Evolutionary conservation across 2,329 filamentous ascomycete genomes (phyloP).

Genomic region (Neofusicoccum kwambonambiense): DNA sequence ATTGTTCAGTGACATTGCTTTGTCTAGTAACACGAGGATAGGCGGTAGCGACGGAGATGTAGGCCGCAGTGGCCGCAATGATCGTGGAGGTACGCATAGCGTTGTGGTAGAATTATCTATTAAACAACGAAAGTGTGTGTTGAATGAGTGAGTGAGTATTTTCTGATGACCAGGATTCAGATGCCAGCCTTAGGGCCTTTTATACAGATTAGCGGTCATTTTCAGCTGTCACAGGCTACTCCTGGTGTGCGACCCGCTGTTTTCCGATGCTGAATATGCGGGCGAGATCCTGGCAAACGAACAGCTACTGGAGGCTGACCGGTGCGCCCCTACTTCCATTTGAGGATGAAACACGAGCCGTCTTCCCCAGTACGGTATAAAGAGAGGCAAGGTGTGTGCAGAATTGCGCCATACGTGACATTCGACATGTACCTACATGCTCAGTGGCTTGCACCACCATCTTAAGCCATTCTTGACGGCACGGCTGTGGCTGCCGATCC

Average conservation of each 20-base stretch:
- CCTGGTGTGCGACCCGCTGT: background rate
- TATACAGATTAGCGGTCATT: background rate
- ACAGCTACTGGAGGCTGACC: background rate
- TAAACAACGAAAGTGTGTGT: background rate
- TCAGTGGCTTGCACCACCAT: background rate
- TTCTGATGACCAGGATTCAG: background rate
- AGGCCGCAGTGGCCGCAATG: background rate
- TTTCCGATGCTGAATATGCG: background rate
- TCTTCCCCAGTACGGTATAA: background rate
- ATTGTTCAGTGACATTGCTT: background rate
- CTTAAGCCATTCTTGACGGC: background rate
- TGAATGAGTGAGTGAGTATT: background rate
- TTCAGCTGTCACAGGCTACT: background rate
- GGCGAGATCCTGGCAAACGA: background rate
- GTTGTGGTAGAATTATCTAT: background rate
- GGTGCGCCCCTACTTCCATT: background rate
- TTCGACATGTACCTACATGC: background rate
- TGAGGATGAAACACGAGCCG: background rate
- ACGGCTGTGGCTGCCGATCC: constrained; percentile 7
- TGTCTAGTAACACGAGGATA: background rate
- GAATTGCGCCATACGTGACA: background rate
- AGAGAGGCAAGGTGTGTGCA: background rate
- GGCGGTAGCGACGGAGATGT: background rate
- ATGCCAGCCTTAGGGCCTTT: background rate
- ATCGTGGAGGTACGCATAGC: background rate